Evolutionary conservation across 345 rosid species (phyloP).

Genomic region (Lepidium didymum): DNA sequence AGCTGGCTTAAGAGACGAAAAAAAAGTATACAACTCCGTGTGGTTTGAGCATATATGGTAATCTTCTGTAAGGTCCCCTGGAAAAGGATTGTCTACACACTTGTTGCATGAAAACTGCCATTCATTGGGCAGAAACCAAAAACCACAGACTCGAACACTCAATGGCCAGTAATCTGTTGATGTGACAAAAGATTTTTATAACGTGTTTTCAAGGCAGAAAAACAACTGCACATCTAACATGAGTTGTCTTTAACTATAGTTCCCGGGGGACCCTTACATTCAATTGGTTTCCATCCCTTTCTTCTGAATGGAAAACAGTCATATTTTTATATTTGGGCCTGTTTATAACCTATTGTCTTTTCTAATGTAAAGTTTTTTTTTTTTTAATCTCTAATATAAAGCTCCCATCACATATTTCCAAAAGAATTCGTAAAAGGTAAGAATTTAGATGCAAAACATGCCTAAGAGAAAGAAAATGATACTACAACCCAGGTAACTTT

Average conservation of each 20-base stretch:
- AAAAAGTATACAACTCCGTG: conserved; percentile 45
- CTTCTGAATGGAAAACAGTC: neutral
- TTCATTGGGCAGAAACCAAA: conserved; percentile 75
- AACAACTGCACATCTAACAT: neutral
- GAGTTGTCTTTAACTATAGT: neutral
- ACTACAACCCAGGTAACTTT: neutral
- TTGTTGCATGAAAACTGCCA: conserved; percentile 85
- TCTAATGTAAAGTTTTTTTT: neutral
- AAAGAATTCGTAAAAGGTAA: neutral
- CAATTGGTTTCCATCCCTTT: neutral
- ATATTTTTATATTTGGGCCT: neutral
- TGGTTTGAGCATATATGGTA: conserved; percentile 51
- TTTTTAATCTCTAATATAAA: neutral
- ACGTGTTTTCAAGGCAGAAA: neutral
- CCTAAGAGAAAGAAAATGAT: neutral
- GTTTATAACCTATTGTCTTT: neutral
- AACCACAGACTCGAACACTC: conserved; percentile 64
- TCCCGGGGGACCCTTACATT: neutral
- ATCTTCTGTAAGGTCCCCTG: conserved; percentile 18
- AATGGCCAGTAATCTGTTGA: conserved; percentile 82
- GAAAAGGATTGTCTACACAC: conserved; percentile 43
- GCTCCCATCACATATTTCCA: neutral
- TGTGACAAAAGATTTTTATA: neutral
- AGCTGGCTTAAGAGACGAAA: conserved; percentile 29
- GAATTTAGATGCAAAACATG: neutral